phyloP scores from a whole-genome alignment of 352 stramenopile species.

The Globisporangium alternatum region DNA sequence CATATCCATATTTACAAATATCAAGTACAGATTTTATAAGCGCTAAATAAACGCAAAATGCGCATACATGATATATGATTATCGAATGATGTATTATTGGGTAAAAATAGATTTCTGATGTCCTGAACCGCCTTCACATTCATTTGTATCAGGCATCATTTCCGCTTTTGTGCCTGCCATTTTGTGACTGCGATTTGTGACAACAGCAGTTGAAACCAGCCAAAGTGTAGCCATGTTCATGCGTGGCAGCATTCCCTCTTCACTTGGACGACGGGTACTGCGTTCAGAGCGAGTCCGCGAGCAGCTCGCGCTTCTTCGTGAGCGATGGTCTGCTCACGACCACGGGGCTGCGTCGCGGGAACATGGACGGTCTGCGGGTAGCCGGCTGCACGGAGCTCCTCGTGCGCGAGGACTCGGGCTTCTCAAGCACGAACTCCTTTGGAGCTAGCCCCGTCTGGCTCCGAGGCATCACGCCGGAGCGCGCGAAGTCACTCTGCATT shows the following conservation, averaged over 20 bases:
- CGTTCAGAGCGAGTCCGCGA: conserved; percentile 5
- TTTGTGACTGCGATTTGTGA: background rate
- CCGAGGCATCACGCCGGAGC: background rate
- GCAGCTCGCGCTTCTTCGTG: conserved; percentile 6
- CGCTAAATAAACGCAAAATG: background rate
- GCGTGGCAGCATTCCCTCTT: background rate
- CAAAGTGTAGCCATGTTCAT: background rate
- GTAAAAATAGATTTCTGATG: too few species aligned
- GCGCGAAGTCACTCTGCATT: background rate
- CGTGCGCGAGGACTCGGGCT: background rate
- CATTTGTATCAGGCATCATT: too few species aligned
- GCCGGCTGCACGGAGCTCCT: background rate
- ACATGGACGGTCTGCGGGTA: background rate
- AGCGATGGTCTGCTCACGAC: background rate
- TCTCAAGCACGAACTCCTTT: background rate
- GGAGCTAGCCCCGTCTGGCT: background rate
- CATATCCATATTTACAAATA: background rate
- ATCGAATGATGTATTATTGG: too few species aligned
- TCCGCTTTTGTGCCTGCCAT: too few species aligned
- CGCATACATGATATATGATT: too few species aligned
- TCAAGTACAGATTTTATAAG: background rate
- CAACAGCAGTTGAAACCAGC: background rate
- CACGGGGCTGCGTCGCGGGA: background rate
- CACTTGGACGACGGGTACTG: background rate
- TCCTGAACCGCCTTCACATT: too few species aligned